Conservation (phyloP, 129 eudicot genomes). For the Helianthus tuberosus region DNA sequence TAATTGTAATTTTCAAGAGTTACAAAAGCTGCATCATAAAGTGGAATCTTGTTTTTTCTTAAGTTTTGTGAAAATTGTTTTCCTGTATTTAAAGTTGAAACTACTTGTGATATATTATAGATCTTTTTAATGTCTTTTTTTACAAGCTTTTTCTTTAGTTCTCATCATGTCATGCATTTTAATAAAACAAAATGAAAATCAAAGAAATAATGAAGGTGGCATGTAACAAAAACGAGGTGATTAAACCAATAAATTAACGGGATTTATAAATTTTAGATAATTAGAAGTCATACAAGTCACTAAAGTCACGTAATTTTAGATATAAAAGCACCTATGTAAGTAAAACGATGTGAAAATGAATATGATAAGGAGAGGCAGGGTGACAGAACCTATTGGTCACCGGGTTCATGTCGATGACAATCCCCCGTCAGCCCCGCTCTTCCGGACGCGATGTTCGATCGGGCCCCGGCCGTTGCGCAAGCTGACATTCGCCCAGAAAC, state of each 20-base stretch:
- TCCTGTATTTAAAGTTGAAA: conserved; percentile 15
- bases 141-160: background rate
- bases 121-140: background rate
- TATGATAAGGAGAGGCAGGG: too few species aligned
- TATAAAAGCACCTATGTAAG: too few species aligned
- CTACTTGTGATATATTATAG: conserved; percentile 9
- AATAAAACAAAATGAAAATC: background rate
- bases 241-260: background rate
- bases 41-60: conserved; percentile 25
- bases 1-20: conserved; percentile 16
- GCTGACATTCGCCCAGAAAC: too few species aligned
- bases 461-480: too few species aligned
- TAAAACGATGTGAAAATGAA: too few species aligned
- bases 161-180: background rate
- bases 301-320: too few species aligned
- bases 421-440: too few species aligned
- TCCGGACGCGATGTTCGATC: too few species aligned
- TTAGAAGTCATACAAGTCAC: too few species aligned
- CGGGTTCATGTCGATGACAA: too few species aligned
- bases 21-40: conserved; percentile 22
- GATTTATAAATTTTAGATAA: background rate
- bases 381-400: too few species aligned
- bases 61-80: conserved; percentile 23
- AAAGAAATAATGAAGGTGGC: background rate
- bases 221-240: too few species aligned